Percentiles rank a stretch among this genome's conserved stretches.
Evolutionary conservation across 306 rosid species (phyloP).

Genomic region (Lupinus albus): DNA sequence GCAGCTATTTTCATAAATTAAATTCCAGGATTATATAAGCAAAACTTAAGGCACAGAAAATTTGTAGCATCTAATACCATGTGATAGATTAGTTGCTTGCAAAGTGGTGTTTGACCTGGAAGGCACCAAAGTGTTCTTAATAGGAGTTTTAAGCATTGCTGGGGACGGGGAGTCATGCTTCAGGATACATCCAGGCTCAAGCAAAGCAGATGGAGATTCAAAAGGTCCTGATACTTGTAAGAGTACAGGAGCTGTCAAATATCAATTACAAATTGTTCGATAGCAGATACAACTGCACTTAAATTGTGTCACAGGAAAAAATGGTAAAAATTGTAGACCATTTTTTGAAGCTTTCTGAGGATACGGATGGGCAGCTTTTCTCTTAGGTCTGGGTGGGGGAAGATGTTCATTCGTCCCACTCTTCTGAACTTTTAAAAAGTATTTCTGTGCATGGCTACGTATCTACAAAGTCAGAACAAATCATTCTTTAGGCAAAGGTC

Average conservation of each 20-base stretch:
- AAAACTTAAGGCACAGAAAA: neutral
- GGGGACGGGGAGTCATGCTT: constrained; percentile 50
- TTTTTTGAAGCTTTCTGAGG: constrained; percentile 86
- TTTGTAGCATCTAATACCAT: constrained; percentile 50
- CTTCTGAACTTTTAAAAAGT: constrained; percentile 87
- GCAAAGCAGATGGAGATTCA: constrained; percentile 61
- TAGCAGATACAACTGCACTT: constrained; percentile 28
- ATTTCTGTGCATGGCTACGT: constrained; percentile 91
- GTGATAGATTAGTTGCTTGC: constrained; percentile 50
- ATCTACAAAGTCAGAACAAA: constrained; percentile 52
- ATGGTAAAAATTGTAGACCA: constrained; percentile 42
- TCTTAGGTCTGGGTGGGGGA: constrained; percentile 89
- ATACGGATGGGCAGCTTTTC: constrained; percentile 93
- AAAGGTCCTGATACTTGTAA: constrained; percentile 53
- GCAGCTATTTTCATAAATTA: neutral
- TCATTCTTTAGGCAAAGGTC: neutral
- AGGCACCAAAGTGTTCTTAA: constrained; percentile 47
- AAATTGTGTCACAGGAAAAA: neutral
- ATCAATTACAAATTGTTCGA: neutral
- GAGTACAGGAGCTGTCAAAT: constrained; percentile 52
- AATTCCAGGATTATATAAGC: neutral
- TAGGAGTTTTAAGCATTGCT: constrained; percentile 52
- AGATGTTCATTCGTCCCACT: constrained; percentile 80
- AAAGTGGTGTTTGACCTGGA: constrained; percentile 53
- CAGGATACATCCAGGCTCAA: constrained; percentile 54